phyloP scores from a whole-genome alignment of 1,139 yeast species.

The Candida sp. region DNA sequence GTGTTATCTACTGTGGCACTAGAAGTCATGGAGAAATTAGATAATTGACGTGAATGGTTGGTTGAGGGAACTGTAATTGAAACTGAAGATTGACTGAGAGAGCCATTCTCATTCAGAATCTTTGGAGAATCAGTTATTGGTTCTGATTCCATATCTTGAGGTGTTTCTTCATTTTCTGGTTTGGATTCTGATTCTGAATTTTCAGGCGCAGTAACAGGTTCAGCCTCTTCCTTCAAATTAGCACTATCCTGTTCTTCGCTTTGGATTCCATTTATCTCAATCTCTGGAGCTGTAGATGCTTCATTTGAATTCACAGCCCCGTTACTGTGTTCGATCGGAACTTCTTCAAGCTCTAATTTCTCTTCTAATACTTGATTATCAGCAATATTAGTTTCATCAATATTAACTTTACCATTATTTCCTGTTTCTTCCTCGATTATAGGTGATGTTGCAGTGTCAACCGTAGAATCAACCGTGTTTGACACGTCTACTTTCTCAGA shows the following conservation, averaged over 20 bases:
- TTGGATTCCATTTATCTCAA: not conserved
- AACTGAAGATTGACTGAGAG: conserved; percentile 1
- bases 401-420: too few relatives aligned
- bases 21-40: conserved; percentile 19
- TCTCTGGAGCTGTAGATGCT: not conserved
- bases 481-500: not conserved
- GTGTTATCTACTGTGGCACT: conserved; percentile 33
- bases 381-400: too few relatives aligned
- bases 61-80: conserved; percentile 1
- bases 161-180: not conserved
- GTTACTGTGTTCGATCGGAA: not conserved
- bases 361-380: too few relatives aligned
- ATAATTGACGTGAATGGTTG: conserved; percentile 14
- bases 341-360: not conserved
- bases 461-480: not conserved
- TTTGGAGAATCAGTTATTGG: not conserved
- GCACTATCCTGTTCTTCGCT: not conserved
- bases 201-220: not conserved
- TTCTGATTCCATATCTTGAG: not conserved
- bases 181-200: not conserved
- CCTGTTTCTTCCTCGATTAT: not conserved
- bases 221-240: not conserved
- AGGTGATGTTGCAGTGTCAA: not conserved
- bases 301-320: not conserved
- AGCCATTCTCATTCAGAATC: conserved; percentile 1